These are phyloP conservation scores for sunflower (Helianthus annuus) DNA, from an alignment of 129 eudicot species.

Conservation along the genomic window HanXRQr2.0-SUNRISE NC_035439.2:125290217-125290716, in stretches of 20 bases:
- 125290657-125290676: conserved; percentile 19
- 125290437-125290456: not conserved
- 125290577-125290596: conserved; percentile 4
- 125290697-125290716: conserved; percentile 7
- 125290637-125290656: not conserved
- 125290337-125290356: conserved; percentile 24
- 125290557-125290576: conserved; percentile 1
- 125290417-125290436: not conserved
- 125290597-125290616: conserved; percentile 21
- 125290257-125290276: conserved; percentile 3
- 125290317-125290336: conserved; percentile 30
- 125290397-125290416: not conserved
- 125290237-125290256: conserved; percentile 1
- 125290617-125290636: conserved; percentile 14
- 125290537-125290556: not conserved
- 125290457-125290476: not conserved
- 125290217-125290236: conserved; percentile 27
- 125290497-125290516: not conserved
- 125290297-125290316: conserved; percentile 14
- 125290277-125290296: conserved; percentile 8
- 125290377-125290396: conserved; percentile 6
- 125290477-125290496: not conserved
- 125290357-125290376: conserved; percentile 11
- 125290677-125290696: conserved; percentile 9
- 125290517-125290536: not conserved